A percentile compares a stretch with the other conserved stretches of the same genome.
These are phyloP conservation scores for Blastomyces parvus DNA, from an alignment of 2,329 filamentous ascomycete species.

Conservation along the genomic window DNA sequence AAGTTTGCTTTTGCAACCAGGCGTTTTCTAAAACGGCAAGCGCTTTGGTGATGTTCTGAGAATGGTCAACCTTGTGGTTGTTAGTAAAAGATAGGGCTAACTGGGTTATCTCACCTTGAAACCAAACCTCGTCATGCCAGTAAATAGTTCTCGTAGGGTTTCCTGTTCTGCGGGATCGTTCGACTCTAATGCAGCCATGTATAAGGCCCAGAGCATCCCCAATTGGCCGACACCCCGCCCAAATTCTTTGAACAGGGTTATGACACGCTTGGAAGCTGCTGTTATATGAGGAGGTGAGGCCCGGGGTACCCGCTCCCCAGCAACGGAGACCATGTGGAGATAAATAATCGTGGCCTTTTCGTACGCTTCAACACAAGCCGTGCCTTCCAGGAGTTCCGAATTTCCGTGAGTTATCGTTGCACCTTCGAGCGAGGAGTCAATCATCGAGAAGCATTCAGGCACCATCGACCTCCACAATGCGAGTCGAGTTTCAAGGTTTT, in stretches of 20 bases:
- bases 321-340: constrained; percentile 26
- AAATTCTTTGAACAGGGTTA: constrained; percentile 23
- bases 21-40: not conserved
- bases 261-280: constrained; percentile 24
- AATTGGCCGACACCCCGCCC: constrained; percentile 28
- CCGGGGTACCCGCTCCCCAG: constrained; percentile 23
- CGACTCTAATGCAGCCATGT: constrained; percentile 28
- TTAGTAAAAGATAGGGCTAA: not conserved
- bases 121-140: not conserved
- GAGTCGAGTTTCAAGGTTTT: not conserved
- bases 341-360: constrained; percentile 30
- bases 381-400: constrained; percentile 27
- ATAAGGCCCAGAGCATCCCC: constrained; percentile 28
- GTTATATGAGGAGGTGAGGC: constrained; percentile 9
- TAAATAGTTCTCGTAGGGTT: constrained; percentile 20
- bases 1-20: not conserved
- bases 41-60: not conserved
- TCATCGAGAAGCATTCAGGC: not conserved
- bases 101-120: not conserved
- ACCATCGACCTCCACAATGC: not conserved
- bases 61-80: not conserved
- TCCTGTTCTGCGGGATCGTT: constrained; percentile 23
- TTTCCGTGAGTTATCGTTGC: constrained; percentile 31
- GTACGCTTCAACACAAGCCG: constrained; percentile 30
- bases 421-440: constrained; percentile 16